phyloP scores from a whole-genome alignment of 192 early-diverging fungal genomes.

The Umbelopsis vinacea region DNA sequence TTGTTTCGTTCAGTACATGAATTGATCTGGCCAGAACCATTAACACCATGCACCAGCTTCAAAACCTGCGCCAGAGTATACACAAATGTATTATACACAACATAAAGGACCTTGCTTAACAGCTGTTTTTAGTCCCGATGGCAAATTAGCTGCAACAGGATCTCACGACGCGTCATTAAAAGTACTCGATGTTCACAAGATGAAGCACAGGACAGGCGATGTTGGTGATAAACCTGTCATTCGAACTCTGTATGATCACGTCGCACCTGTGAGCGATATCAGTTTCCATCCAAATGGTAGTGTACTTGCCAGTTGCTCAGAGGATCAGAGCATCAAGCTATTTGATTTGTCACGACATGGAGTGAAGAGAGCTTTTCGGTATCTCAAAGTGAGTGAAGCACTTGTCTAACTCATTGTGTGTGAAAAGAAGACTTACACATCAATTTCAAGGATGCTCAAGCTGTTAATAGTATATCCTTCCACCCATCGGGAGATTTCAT shows the following conservation, averaged over 20 bases:
- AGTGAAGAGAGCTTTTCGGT: conserved; percentile 83
- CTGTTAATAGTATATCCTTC: conserved; percentile 83
- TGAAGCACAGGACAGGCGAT: conserved; percentile 70
- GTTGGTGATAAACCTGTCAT: conserved; percentile 84
- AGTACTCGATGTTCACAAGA: conserved; percentile 85
- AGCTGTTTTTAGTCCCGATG: conserved; percentile 58
- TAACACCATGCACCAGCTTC: conserved; percentile 14
- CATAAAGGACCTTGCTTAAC: conserved; percentile 41
- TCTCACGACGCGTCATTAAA: conserved; percentile 89
- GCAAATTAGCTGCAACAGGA: conserved; percentile 87
- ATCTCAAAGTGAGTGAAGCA: conserved; percentile 73
- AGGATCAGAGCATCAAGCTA: conserved; percentile 86
- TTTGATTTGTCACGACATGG: conserved; percentile 86
- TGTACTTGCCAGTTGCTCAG: conserved; percentile 85
- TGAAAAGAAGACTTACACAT: neutral
- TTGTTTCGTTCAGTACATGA: too few relatives aligned
- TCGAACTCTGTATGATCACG: conserved; percentile 89
- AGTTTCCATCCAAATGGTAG: conserved; percentile 93
- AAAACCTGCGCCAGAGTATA: conserved; percentile 35
- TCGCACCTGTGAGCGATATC: conserved; percentile 78
- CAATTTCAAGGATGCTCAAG: conserved; percentile 65
- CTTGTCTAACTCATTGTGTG: neutral
- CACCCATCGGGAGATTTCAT: conserved; percentile 94
- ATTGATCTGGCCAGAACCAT: too few relatives aligned
- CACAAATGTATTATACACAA: conserved; percentile 41